Base-by-base conservation (phyloP, 2,329 filamentous ascomycete species). In the Endoconidiophora laricicola region DNA sequence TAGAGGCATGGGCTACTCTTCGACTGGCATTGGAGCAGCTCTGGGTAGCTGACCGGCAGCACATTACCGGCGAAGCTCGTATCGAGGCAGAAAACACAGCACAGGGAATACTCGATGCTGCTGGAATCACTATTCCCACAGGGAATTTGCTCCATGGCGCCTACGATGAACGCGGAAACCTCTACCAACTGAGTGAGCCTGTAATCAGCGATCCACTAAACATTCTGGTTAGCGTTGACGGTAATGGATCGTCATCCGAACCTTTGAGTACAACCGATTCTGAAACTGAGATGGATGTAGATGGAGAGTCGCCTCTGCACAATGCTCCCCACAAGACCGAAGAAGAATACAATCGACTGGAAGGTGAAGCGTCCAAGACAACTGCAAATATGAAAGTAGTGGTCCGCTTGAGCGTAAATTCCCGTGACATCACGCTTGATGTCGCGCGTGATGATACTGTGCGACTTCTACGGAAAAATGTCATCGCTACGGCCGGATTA, bases 1-100 rank as follows among this genome's bases (percentile, higher is more conserved):
- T 72, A 3, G 85, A 94, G 63, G 74, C 91, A 23, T 96, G 90
- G 90, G 77, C 77, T 57, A 81, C 84, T 0, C 63, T 95, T 12
- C 73, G 73, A 43, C 68, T 78, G 1, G 82, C 80, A 0, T 70
- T 86, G 16, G 74, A 83, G 54, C 67, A 84, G 5, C 62, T 94
- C 54, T 81, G 81, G 66, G 70, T 71, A 9, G 68, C 72, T 0
- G 71, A 75, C 22, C 54, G 53, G 4, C 58, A 61, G n/a, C 59
- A 61, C 42, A 58, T 58, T 6, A 63, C 64, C 22, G 58, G 65
- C 2, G 66, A 67, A 37, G 36, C 36, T 14, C 41, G 61, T 3
- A 58, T 60, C 3, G 59, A 65, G 7, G 69, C 65, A 16, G 60
- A 84, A 6, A 70, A 68, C 24, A 86, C 80, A 2, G 88, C 88